Conservation (phyloP, 805 yeast genomes). For the Kuraishia ogatae region DNA sequence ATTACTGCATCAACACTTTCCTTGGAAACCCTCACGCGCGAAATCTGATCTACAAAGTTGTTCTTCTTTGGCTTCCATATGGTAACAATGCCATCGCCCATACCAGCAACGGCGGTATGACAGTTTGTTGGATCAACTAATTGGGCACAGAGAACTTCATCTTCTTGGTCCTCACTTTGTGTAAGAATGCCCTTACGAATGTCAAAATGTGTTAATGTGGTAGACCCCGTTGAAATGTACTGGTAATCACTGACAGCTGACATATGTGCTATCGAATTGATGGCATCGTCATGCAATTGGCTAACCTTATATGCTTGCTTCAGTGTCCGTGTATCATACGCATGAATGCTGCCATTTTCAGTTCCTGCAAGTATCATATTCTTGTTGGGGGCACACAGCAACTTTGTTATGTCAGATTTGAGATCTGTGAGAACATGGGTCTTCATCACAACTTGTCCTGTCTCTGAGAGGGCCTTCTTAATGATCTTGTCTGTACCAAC, state of each 20-base stretch:
- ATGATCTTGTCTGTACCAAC: constrained; percentile 76
- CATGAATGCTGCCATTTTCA: constrained; percentile 62
- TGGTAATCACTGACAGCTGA: constrained; percentile 69
- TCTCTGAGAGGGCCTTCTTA: constrained; percentile 60
- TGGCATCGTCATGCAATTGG: constrained; percentile 66
- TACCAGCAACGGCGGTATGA: constrained; percentile 66
- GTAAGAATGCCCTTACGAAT: constrained; percentile 59
- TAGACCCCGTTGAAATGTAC: constrained; percentile 73
- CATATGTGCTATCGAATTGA: constrained; percentile 67
- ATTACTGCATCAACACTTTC: constrained; percentile 67
- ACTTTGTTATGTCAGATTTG: constrained; percentile 23
- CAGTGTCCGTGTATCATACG: constrained; percentile 51
- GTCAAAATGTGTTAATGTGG: constrained; percentile 74
- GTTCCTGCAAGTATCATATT: constrained; percentile 49
- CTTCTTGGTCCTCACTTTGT: constrained; percentile 85
- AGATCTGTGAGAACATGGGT: constrained; percentile 7
- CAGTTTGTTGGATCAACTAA: constrained; percentile 53
- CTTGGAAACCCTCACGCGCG: constrained; percentile 59
- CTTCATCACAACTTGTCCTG: constrained; percentile 71
- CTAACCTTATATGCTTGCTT: constrained; percentile 38
- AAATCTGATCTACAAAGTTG: constrained; percentile 66
- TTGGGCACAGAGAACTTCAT: constrained; percentile 74
- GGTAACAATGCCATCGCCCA: constrained; percentile 86
- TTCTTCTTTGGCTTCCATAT: constrained; percentile 75
- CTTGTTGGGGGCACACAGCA: constrained; percentile 32